phyloP scores from a whole-genome alignment of 768 basidiomycete species.

The Tricholoma furcatifolium region DNA sequence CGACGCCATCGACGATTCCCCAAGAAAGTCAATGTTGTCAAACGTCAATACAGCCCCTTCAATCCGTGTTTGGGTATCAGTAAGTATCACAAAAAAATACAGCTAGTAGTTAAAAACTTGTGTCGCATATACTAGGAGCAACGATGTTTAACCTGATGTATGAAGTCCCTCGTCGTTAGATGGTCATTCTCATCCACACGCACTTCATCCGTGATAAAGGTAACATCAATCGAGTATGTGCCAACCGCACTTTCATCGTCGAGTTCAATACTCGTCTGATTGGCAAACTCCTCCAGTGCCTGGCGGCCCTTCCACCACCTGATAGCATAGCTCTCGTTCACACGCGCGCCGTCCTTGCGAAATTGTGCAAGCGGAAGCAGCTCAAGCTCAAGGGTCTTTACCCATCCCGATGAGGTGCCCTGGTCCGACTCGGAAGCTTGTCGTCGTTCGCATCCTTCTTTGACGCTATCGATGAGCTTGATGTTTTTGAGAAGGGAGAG shows the following conservation, averaged over 20 bases:
- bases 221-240: conserved; percentile 44
- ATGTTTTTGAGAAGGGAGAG: conserved; percentile 56
- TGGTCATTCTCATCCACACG: conserved; percentile 39
- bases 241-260: conserved; percentile 34
- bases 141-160: conserved; percentile 10
- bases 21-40: no score
- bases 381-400: conserved; percentile 40
- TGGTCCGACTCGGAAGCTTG: not conserved
- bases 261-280: conserved; percentile 49
- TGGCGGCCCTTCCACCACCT: conserved; percentile 52
- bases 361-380: conserved; percentile 66
- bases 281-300: conserved; percentile 42
- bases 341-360: conserved; percentile 28
- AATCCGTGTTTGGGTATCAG: no score
- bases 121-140: not conserved
- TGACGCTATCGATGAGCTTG: conserved; percentile 58
- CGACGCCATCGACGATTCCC: no score
- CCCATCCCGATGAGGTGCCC: conserved; percentile 11
- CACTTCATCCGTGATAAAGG: conserved; percentile 58
- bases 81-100: no score
- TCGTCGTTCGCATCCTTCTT: conserved; percentile 34
- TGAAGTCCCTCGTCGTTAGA: conserved; percentile 12
- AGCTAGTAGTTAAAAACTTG: not conserved
- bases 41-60: no score
- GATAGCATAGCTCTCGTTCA: conserved; percentile 52